Conservation (phyloP, 208 protist genomes). For the Trichomonas gallinae region DNA sequence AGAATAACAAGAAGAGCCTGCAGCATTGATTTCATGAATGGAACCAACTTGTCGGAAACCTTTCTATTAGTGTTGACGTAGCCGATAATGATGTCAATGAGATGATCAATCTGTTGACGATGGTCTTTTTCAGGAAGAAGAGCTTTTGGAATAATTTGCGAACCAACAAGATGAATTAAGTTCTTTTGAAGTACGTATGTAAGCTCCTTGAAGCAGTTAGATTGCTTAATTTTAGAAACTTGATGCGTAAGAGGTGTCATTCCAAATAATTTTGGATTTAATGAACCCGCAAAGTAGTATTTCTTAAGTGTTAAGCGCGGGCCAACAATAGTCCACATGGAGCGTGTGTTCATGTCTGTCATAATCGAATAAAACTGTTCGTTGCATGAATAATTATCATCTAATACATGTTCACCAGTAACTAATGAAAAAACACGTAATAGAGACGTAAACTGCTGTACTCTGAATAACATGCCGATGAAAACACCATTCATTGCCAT, state of each 20-base stretch:
- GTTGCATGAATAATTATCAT: not conserved
- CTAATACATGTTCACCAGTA: not conserved
- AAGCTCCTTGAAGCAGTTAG: not conserved
- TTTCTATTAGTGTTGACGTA: not conserved
- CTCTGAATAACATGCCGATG: not conserved
- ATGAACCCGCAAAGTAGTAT: not conserved
- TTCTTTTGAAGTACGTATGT: not conserved
- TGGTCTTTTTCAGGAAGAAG: not conserved
- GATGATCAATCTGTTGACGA: not conserved
- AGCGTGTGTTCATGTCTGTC: not conserved
- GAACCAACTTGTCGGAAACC: not conserved
- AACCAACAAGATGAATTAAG: not conserved
- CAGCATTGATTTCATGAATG: not conserved
- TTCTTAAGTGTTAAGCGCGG: not conserved
- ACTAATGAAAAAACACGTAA: not conserved
- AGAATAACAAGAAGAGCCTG: not conserved
- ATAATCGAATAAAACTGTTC: not conserved
- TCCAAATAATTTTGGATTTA: not conserved
- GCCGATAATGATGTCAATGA: not conserved
- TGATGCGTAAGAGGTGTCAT: not conserved
- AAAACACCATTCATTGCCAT: not conserved
- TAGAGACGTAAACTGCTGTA: not conserved
- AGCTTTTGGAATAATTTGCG: not conserved
- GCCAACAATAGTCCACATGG: not conserved
- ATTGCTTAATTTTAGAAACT: not conserved